Evolutionary conservation across 1,284 basidiomycete genomes (phyloP).

Genomic region (Malassezia pachydermatis): DNA sequence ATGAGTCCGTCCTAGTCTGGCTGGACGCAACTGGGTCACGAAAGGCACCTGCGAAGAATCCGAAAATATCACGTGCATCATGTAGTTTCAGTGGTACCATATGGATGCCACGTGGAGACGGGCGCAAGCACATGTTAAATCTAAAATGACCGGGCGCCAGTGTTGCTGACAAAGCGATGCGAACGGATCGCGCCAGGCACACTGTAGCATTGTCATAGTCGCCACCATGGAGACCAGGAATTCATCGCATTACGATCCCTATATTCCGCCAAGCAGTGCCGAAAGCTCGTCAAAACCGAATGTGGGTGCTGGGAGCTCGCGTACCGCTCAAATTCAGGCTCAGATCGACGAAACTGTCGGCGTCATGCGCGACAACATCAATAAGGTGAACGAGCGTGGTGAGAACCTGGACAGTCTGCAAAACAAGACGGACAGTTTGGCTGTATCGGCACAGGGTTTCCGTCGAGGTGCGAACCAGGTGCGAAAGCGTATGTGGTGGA

Average conservation of each 20-base stretch:
- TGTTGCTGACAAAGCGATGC: background rate
- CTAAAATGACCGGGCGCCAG: too few species aligned
- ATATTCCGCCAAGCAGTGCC: conserved; percentile 42
- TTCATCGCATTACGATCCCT: conserved; percentile 38
- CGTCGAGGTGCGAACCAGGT: conserved; percentile 91
- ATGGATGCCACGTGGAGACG: conserved; percentile 6
- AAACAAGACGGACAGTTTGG: conserved; percentile 96
- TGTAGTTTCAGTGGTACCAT: conserved; percentile 7
- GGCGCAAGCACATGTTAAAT: background rate
- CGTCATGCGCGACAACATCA: conserved; percentile 94
- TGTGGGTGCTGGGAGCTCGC: conserved; percentile 32
- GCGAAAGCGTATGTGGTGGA: conserved; percentile 72
- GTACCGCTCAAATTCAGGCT: conserved; percentile 43
- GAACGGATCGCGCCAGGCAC: conserved; percentile 1
- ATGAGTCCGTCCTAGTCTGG: background rate
- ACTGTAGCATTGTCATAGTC: too few species aligned
- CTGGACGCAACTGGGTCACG: background rate
- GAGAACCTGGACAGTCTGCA: conserved; percentile 87
- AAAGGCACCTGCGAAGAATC: background rate
- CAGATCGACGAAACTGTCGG: conserved; percentile 52
- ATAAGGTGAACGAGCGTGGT: conserved; percentile 74
- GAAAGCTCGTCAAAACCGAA: conserved; percentile 30
- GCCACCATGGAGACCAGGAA: conserved; percentile 32
- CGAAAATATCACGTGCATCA: conserved; percentile 13
- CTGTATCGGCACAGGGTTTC: conserved; percentile 98